These are phyloP conservation scores for Calonectria hongkongensis DNA, from an alignment of 2,329 filamentous ascomycete genomes.

Conservation along the genomic window DNA sequence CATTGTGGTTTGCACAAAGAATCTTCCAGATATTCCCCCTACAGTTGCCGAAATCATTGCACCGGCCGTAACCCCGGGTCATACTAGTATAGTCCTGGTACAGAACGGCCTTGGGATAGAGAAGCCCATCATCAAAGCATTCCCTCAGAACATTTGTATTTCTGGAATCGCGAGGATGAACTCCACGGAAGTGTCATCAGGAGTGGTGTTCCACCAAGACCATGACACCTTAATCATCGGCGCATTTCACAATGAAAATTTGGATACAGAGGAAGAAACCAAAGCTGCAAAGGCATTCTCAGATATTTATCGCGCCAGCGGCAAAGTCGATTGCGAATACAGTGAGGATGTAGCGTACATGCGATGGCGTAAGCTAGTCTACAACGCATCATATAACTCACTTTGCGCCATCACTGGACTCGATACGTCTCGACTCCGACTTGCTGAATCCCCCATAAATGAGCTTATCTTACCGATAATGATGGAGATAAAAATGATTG, in stretches of 20 bases:
- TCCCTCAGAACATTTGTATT: slow-evolving; percentile 71
- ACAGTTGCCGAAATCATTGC: slow-evolving; percentile 67
- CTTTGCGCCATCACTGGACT: slow-evolving; percentile 11
- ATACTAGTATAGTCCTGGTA: slow-evolving; percentile 73
- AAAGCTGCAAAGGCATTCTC: slow-evolving; percentile 3
- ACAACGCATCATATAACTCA: slow-evolving; percentile 69
- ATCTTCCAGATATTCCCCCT: slow-evolving; percentile 71
- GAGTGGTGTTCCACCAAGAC: slow-evolving; percentile 18
- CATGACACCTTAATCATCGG: slow-evolving; percentile 12
- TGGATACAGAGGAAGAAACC: neutral
- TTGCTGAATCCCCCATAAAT: neutral
- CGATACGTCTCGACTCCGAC: neutral
- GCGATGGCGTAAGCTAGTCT: slow-evolving; percentile 71
- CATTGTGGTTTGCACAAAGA: slow-evolving; percentile 75
- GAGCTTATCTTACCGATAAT: slow-evolving; percentile 20
- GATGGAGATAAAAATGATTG: slow-evolving; percentile 17
- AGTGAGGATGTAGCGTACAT: slow-evolving; percentile 63
- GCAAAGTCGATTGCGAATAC: slow-evolving; percentile 65
- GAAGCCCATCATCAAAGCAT: slow-evolving; percentile 67
- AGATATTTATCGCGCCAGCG: slow-evolving; percentile 16
- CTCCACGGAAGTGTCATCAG: slow-evolving; percentile 59
- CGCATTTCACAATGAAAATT: neutral
- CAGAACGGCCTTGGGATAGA: slow-evolving; percentile 80
- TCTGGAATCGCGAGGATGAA: slow-evolving; percentile 72
- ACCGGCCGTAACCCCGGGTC: slow-evolving; percentile 69